Evolutionary conservation across 805 yeast species (phyloP).

Genomic region (Starmerella geochares): DNA sequence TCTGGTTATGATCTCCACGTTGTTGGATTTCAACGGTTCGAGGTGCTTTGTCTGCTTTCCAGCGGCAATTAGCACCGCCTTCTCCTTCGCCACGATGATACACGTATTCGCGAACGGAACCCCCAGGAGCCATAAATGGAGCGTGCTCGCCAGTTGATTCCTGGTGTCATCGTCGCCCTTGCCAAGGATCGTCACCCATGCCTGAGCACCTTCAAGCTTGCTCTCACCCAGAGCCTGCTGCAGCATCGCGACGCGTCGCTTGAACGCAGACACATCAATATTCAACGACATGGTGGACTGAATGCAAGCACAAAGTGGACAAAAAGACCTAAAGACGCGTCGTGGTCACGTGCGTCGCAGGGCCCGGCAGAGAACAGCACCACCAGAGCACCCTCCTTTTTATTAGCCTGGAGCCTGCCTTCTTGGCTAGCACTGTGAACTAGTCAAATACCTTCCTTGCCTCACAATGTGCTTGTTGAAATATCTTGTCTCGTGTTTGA

Average conservation of each 20-base stretch:
- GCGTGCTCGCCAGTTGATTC: slow-evolving; percentile 72
- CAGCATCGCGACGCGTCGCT: slow-evolving; percentile 28
- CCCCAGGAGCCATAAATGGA: slow-evolving; percentile 81
- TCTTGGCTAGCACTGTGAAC: not conserved
- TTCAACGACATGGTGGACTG: slow-evolving; percentile 17
- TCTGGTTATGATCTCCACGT: slow-evolving; percentile 56
- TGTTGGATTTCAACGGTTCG: slow-evolving; percentile 42
- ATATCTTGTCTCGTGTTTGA: too few species aligned
- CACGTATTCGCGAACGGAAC: slow-evolving; percentile 94
- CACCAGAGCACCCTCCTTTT: too few species aligned
- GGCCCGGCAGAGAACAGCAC: too few species aligned
- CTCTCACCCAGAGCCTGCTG: slow-evolving; percentile 27
- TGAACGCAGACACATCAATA: slow-evolving; percentile 30
- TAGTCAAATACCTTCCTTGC: not conserved
- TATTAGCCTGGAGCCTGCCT: too few species aligned
- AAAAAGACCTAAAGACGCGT: slow-evolving; percentile 5
- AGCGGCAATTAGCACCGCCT: slow-evolving; percentile 60
- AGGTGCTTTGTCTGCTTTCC: slow-evolving; percentile 77
- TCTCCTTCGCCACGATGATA: slow-evolving; percentile 50
- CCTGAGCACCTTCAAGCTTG: slow-evolving; percentile 38
- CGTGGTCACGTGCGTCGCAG: slow-evolving; percentile 2
- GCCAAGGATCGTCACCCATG: slow-evolving; percentile 64
- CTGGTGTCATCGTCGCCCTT: slow-evolving; percentile 82
- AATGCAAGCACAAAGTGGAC: not conserved
- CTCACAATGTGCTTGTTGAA: too few species aligned